Percentiles rank a stretch among this genome's conserved stretches.
Conservation (phyloP, 1,139 yeast species). For the Scheffersomyces insectosa region DNA sequence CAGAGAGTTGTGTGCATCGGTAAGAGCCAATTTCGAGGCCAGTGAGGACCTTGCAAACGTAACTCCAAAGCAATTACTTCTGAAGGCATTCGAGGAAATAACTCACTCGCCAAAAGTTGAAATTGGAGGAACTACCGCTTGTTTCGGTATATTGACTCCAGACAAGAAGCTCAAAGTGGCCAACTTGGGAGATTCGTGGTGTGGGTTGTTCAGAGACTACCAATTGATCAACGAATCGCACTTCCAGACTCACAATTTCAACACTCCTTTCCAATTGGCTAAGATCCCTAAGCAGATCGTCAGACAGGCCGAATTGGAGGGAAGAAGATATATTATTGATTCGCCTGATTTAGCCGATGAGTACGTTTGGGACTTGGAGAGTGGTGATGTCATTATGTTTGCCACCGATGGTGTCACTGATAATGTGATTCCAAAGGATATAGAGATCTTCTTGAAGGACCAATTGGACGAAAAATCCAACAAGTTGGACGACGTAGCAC, state of each 20-base stretch:
- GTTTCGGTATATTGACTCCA: conserved; percentile 71
- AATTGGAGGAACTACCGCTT: conserved; percentile 96
- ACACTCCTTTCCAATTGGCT: conserved; percentile 89
- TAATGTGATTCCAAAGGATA: conserved; percentile 74
- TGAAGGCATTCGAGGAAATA: conserved; percentile 55
- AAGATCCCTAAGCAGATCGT: conserved; percentile 70
- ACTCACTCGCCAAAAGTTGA: conserved; percentile 58
- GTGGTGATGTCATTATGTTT: conserved; percentile 74
- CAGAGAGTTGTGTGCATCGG: conserved; percentile 59
- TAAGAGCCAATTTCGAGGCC: conserved; percentile 29
- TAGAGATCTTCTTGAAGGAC: conserved; percentile 60
- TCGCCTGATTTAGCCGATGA: conserved; percentile 54
- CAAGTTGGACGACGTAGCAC: conserved; percentile 35
- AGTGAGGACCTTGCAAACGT: conserved; percentile 5
- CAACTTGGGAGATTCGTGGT: conserved; percentile 94
- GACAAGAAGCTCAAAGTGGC: conserved; percentile 58
- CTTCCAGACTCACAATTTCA: conserved; percentile 85
- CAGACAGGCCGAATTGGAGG: conserved; percentile 54
- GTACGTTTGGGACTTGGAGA: conserved; percentile 51
- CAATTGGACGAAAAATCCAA: conserved; percentile 22
- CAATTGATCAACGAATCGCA: conserved; percentile 65
- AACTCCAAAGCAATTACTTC: conserved; percentile 53
- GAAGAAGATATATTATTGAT: conserved; percentile 62
- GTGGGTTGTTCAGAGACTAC: conserved; percentile 75
- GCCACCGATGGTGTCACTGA: conserved; percentile 96